phyloP scores from a whole-genome alignment of 1,284 basidiomycete genomes.

The Cystobasidium slooffiae region DNA sequence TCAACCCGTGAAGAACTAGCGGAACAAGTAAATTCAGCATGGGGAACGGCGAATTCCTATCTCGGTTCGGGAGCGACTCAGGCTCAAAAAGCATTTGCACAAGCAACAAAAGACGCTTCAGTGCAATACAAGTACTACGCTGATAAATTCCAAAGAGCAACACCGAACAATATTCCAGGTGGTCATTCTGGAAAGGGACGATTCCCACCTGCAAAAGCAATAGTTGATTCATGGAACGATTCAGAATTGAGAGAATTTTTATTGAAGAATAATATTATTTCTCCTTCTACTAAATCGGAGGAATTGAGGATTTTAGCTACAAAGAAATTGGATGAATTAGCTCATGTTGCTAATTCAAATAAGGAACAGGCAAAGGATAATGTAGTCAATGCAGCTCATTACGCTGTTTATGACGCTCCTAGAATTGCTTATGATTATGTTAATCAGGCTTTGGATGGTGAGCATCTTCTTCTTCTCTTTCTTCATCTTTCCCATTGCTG shows the following conservation, averaged over 20 bases:
- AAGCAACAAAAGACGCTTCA: conserved; percentile 58
- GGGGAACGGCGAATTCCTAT: conserved; percentile 63
- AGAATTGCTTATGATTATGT: conserved; percentile 60
- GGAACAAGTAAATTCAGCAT: conserved; percentile 66
- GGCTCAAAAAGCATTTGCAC: conserved; percentile 70
- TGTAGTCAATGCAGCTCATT: conserved; percentile 52
- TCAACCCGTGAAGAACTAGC: conserved; percentile 50
- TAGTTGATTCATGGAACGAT: conserved; percentile 73
- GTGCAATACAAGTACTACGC: conserved; percentile 39
- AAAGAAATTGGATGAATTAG: conserved; percentile 60
- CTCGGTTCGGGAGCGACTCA: conserved; percentile 63
- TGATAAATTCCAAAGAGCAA: conserved; percentile 8
- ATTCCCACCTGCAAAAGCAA: conserved; percentile 34
- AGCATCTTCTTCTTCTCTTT: conserved; percentile 10
- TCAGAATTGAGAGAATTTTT: conserved; percentile 77
- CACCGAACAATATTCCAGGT: neutral
- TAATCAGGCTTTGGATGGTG: conserved; percentile 64
- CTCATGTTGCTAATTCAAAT: conserved; percentile 28
- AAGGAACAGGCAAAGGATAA: conserved; percentile 27
- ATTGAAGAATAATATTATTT: conserved; percentile 82
- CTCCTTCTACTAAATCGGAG: conserved; percentile 76
- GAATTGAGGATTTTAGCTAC: conserved; percentile 77
- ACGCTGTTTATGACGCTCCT: conserved; percentile 53
- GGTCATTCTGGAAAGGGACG: conserved; percentile 10
- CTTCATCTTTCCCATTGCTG: neutral